Percentiles rank a stretch among this genome's conserved stretches.
Evolutionary conservation across 2,329 filamentous ascomycete genomes (phyloP).

Genomic region (Hypoxylon sp.): DNA sequence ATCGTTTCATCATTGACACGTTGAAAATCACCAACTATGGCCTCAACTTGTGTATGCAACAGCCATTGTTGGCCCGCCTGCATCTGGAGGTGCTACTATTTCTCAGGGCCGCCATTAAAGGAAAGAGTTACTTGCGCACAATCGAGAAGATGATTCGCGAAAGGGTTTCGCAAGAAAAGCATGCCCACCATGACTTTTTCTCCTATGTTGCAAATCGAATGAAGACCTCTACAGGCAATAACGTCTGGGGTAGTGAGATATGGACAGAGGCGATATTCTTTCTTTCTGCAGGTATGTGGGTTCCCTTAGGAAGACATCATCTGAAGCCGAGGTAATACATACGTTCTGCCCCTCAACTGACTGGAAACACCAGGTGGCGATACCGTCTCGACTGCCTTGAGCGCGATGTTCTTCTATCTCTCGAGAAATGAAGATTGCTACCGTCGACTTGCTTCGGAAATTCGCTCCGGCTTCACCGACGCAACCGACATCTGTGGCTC

Average conservation of each 20-base stretch:
- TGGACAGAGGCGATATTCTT: conserved; percentile 12
- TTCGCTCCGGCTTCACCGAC: background rate
- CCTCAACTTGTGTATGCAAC: background rate
- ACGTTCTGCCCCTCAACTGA: no score
- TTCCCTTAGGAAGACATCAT: no score
- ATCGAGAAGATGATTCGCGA: conserved; percentile 4
- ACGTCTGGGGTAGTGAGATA: conserved; percentile 12
- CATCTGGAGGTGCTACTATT: background rate
- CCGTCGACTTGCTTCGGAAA: background rate
- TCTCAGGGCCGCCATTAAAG: background rate
- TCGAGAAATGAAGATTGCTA: background rate
- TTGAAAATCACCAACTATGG: background rate
- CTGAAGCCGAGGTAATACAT: no score
- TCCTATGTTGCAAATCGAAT: conserved; percentile 6
- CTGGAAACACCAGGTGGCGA: background rate
- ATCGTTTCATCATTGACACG: background rate
- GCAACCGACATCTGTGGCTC: background rate
- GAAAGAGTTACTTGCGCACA: background rate
- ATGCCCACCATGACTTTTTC: conserved; percentile 19
- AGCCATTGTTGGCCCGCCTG: background rate
- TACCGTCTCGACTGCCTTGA: background rate
- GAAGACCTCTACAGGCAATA: conserved; percentile 2
- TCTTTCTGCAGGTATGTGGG: background rate
- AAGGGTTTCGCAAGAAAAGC: conserved; percentile 1
- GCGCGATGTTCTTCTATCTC: conserved; percentile 11